phyloP scores from a whole-genome alignment of 2,329 filamentous ascomycete genomes.

The Fusarium brevicatenulatum region DNA sequence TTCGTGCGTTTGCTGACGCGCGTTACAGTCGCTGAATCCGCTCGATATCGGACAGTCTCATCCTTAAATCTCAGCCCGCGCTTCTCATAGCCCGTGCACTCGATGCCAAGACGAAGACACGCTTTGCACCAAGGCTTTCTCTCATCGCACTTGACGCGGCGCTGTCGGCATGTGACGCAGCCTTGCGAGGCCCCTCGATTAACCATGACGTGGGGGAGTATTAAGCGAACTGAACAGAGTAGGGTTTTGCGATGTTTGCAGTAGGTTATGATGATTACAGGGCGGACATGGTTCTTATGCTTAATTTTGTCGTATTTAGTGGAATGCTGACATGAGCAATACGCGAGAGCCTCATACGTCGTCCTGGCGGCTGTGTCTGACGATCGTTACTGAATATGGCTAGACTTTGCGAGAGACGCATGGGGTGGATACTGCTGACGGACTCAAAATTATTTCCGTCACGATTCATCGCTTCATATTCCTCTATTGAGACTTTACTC shows the following conservation, averaged over 20 bases:
- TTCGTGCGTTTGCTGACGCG: background rate
- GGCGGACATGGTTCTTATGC: background rate
- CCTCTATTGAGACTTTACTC: background rate
- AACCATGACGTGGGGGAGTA: conserved; percentile 12
- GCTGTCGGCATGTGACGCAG: conserved; percentile 30
- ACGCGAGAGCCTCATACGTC: background rate
- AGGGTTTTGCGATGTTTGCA: conserved; percentile 1
- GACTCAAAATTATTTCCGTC: background rate
- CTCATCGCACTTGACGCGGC: conserved; percentile 32
- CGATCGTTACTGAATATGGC: background rate
- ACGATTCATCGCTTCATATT: background rate
- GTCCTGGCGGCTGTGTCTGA: conserved; percentile 8
- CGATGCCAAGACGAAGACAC: conserved; percentile 15
- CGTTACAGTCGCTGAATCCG: background rate
- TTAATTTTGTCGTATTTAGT: background rate
- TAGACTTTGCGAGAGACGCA: conserved; percentile 23
- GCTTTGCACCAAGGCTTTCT: conserved; percentile 15
- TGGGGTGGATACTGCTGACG: background rate
- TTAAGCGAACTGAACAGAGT: background rate
- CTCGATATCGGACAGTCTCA: background rate
- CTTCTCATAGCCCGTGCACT: conserved; percentile 26
- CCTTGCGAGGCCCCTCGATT: conserved; percentile 24
- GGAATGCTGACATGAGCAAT: background rate
- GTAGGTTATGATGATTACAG: no score
- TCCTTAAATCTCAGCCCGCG: conserved; percentile 13